A percentile compares a stretch with the other conserved stretches of the same genome.
These are phyloP conservation scores for Phylloporus arenicola DNA, from an alignment of 768 basidiomycete genomes.

Conservation along the genomic window DNA sequence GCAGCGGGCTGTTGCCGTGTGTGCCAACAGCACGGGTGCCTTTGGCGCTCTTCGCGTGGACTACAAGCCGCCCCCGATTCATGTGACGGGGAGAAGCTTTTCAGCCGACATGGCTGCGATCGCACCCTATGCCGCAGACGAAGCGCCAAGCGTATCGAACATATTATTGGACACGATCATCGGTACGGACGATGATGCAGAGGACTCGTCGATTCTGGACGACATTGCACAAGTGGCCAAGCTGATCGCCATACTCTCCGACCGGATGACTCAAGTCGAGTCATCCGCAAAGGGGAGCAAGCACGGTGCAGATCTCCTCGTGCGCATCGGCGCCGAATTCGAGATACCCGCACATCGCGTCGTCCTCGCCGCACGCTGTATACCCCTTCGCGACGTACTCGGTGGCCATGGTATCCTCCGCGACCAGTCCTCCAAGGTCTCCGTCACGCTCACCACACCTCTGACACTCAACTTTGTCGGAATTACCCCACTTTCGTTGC, in stretches of 20 bases:
- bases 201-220: constrained; percentile 32
- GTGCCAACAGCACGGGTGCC: constrained; percentile 80
- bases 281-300: constrained; percentile 17
- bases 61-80: constrained; percentile 52
- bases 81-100: constrained; percentile 49
- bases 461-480: constrained; percentile 38
- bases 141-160: not conserved
- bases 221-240: constrained; percentile 33
- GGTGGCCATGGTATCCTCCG: constrained; percentile 25
- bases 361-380: constrained; percentile 59
- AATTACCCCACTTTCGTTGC: constrained; percentile 58
- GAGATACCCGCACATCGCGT: constrained; percentile 59
- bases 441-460: constrained; percentile 21
- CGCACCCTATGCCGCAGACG: constrained; percentile 47
- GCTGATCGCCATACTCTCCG: constrained; percentile 13
- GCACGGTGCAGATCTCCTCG: constrained; percentile 60
- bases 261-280: not conserved
- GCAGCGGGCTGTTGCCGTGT: constrained; percentile 82
- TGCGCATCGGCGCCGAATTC: constrained; percentile 41
- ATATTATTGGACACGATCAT: not conserved
- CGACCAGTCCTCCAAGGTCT: constrained; percentile 28
- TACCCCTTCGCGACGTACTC: constrained; percentile 41
- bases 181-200: constrained; percentile 33
- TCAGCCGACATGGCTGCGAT: constrained; percentile 61
- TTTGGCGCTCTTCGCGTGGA: constrained; percentile 83